These are phyloP conservation scores for Myxozyma sirexii DNA, from an alignment of 805 yeast species.

Conservation along the genomic window DNA sequence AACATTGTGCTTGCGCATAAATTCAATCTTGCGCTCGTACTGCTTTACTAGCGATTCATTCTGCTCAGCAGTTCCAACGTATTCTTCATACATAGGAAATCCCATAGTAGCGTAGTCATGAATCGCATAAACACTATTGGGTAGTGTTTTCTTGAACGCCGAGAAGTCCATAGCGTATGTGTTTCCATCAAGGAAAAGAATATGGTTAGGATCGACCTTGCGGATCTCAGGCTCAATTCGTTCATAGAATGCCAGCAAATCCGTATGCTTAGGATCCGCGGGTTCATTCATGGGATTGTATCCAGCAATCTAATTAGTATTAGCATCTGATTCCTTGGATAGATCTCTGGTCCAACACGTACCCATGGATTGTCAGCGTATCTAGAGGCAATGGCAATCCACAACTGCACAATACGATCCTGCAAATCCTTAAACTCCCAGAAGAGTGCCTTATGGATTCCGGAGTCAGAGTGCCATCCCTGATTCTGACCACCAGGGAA, in stretches of 20 bases:
- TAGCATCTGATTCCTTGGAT: not conserved
- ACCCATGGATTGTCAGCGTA: conserved; percentile 53
- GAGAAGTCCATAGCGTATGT: conserved; percentile 56
- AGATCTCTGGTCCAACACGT: no score
- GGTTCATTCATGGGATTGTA: conserved; percentile 60
- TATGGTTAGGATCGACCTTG: conserved; percentile 52
- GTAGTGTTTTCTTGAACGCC: conserved; percentile 49
- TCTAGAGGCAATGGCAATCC: conserved; percentile 51
- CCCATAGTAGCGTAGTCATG: conserved; percentile 54
- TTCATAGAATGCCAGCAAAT: conserved; percentile 47
- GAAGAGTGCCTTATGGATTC: conserved; percentile 51
- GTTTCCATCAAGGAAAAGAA: conserved; percentile 54
- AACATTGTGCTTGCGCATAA: conserved; percentile 46
- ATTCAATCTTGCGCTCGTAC: conserved; percentile 51
- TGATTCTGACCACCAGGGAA: conserved; percentile 59
- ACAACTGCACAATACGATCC: conserved; percentile 51
- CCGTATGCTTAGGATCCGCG: conserved; percentile 49
- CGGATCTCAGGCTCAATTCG: conserved; percentile 48
- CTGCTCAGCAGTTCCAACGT: conserved; percentile 46
- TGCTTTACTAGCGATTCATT: conserved; percentile 44
- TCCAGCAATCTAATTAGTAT: conserved; percentile 52
- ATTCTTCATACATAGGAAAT: conserved; percentile 46
- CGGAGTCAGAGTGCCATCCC: conserved; percentile 57
- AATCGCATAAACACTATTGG: conserved; percentile 54
- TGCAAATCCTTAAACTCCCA: conserved; percentile 56